Conservation (phyloP, 2,329 filamentous ascomycete genomes). For the Shiraia bambusicola region DNA sequence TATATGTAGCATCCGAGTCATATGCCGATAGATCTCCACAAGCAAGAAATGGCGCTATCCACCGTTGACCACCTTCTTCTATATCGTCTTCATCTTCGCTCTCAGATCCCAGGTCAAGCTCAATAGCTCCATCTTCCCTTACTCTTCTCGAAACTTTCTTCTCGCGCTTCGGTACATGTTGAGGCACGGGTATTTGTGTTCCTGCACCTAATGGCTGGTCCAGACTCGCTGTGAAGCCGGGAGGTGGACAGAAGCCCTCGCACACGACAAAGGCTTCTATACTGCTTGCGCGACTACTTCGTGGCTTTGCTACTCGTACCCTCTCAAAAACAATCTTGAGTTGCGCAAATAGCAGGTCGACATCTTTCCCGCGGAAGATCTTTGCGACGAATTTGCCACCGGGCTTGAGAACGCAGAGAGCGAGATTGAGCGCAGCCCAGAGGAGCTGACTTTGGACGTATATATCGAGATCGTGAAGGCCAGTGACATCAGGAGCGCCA, state of each 20-base stretch:
- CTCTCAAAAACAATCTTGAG: constrained; percentile 85
- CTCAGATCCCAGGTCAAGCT: constrained; percentile 51
- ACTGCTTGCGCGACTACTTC: constrained; percentile 92
- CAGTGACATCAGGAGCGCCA: constrained; percentile 93
- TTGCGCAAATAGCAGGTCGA: constrained; percentile 93
- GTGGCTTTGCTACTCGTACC: constrained; percentile 89
- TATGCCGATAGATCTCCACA: constrained; percentile 94
- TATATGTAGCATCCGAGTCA: constrained; percentile 93
- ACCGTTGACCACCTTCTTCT: constrained; percentile 57
- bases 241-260: constrained; percentile 79
- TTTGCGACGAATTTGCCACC: constrained; percentile 98
- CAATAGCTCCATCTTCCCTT: constrained; percentile 51
- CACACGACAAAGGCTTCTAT: constrained; percentile 97
- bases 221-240: constrained; percentile 72
- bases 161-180: constrained; percentile 7
- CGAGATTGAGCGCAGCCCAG: constrained; percentile 89
- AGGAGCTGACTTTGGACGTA: constrained; percentile 96
- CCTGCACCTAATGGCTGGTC: constrained; percentile 73
- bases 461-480: constrained; percentile 94
- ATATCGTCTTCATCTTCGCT: constrained; percentile 40
- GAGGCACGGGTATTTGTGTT: constrained; percentile 51
- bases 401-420: constrained; percentile 85
- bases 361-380: constrained; percentile 91
- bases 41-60: constrained; percentile 96
- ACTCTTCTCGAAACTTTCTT: constrained; percentile 31